Evolutionary conservation across 1,284 basidiomycete species (phyloP).

Genomic region (Hypsizygus ulmarius): DNA sequence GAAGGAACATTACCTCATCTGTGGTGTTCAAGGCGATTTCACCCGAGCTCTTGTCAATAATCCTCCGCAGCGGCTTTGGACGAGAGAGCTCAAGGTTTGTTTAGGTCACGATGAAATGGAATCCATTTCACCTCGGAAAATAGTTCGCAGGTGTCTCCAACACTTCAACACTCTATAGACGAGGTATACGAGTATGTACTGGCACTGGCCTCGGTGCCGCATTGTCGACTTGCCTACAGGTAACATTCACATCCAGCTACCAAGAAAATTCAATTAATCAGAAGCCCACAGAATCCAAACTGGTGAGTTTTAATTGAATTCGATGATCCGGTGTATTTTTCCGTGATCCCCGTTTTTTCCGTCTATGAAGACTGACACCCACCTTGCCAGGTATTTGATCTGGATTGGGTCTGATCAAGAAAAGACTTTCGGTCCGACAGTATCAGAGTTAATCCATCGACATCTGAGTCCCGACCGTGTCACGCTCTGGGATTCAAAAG

Average conservation of each 20-base stretch:
- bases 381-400: conserved; percentile 51
- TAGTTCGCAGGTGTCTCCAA: conserved; percentile 78
- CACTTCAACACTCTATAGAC: conserved; percentile 70
- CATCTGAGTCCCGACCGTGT: conserved; percentile 54
- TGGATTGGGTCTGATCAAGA: conserved; percentile 78
- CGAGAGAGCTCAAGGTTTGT: conserved; percentile 60
- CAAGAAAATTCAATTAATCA: background rate
- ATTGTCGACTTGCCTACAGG: conserved; percentile 74
- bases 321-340: conserved; percentile 21
- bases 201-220: conserved; percentile 82
- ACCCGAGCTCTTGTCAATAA: conserved; percentile 59
- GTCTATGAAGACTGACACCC: conserved; percentile 5
- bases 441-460: conserved; percentile 62
- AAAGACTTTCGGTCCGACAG: conserved; percentile 79
- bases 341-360: conserved; percentile 8
- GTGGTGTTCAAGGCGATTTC: conserved; percentile 71
- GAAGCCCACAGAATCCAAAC: conserved; percentile 51
- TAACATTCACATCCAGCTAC: conserved; percentile 17
- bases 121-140: conserved; percentile 1
- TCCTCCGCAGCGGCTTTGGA: conserved; percentile 65
- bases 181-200: conserved; percentile 79
- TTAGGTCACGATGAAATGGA: conserved; percentile 1
- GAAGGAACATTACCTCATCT: conserved; percentile 67
- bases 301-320: conserved; percentile 41
- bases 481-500: conserved; percentile 62